These are phyloP conservation scores for Osmanthus fragrans DNA, from an alignment of 257 asterid genomes.

Conservation along the genomic window DNA sequence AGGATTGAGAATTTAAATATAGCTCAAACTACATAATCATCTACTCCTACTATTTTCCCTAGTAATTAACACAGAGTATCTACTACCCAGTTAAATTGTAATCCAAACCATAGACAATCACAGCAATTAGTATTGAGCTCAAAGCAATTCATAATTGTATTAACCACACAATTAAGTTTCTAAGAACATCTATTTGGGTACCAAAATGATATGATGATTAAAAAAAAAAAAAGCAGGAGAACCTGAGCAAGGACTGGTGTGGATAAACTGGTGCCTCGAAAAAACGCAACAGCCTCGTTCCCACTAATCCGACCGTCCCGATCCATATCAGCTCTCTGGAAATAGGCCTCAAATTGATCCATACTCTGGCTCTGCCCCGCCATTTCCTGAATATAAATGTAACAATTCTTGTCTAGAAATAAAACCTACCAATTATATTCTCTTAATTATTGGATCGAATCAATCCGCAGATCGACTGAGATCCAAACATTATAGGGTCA, in stretches of 20 bases:
- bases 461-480: constrained; percentile 37
- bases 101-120: constrained; percentile 15
- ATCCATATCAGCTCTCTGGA: constrained; percentile 88
- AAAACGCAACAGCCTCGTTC: constrained; percentile 78
- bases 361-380: constrained; percentile 50
- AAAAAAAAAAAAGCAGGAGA: neutral
- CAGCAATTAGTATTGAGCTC: constrained; percentile 7
- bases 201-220: neutral
- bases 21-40: constrained; percentile 10
- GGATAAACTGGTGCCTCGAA: constrained; percentile 75
- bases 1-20: constrained; percentile 7
- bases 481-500: neutral
- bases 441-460: constrained; percentile 22
- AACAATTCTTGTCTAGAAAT: constrained; percentile 14
- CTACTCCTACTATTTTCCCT: constrained; percentile 3
- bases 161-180: neutral
- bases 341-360: constrained; percentile 81
- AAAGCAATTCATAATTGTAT: constrained; percentile 15
- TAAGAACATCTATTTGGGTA: neutral
- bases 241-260: constrained; percentile 95
- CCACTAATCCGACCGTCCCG: constrained; percentile 96
- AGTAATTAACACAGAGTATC: neutral
- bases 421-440: constrained; percentile 13
- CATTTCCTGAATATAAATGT: constrained; percentile 28
- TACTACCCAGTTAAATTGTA: constrained; percentile 7